Base-by-base conservation (phyloP, 805 yeast species). In the Myxozyma vanderwaltii region DNA sequence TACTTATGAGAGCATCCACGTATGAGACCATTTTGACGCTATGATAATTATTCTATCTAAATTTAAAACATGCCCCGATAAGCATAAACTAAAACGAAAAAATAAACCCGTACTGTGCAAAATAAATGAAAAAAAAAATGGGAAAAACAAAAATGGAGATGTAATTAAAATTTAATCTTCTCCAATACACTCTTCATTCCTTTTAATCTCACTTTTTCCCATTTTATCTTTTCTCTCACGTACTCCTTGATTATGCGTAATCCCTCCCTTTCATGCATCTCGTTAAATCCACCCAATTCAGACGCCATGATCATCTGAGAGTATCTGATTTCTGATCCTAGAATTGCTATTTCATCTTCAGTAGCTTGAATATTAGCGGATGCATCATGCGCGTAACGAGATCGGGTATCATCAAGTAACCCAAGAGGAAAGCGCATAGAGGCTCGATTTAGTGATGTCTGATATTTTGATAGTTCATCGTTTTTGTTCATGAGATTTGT, bases 211-310 rank as follows among this genome's bases (percentile, higher is more conserved):
- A 56, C 63, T 19, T 61, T 59, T 29, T 63, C 66, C 63, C 68
- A 60, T 39, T 51, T 56, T 19, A 66, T 39, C 43, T 63, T 57
- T 26, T 61, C 58, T 15, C 54, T 36, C 7, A 63, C 67, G 55
- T 61, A 59, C 41, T 45, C 54, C 38, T 55, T 46, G 17, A 76
- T 66, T 24, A 65, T 56, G 19, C 61, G 55, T 24, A 66, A 49
- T 33, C 75, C 41, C 54, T 71, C 76, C 3, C 61, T 61, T 29
- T 72, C 78, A 40, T 74, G 77, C 29, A 65, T 58, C 23, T 61
- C 61, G 56, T 72, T 71, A 60, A 75, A 76, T 13, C 72, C 72
- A 8, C 76, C 76, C 10, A 76, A 69, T 61, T 76, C 79, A 7
- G 69, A 64, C 0, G 79, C 79, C 5, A 76, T 61, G 1, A 70